A percentile compares a stretch with the other conserved stretches of the same genome.
Conservation (phyloP, 2,329 filamentous ascomycete genomes). For the Penicillium expansum region DNA sequence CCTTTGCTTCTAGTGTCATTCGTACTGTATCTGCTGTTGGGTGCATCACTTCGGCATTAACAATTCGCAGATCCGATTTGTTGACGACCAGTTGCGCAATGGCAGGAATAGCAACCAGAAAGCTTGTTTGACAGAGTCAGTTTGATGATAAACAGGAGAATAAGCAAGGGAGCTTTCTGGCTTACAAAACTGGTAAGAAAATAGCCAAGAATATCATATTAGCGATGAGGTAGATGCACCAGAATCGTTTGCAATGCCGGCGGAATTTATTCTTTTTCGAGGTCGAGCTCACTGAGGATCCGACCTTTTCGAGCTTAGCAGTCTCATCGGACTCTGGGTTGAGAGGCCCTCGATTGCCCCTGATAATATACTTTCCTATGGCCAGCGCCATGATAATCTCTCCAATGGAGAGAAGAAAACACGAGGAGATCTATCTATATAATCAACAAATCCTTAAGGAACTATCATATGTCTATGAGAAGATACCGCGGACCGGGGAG, state of each 20-base stretch:
- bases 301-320: slow-evolving; percentile 10
- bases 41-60: slow-evolving; percentile 17
- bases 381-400: neutral
- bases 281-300: slow-evolving; percentile 12
- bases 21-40: slow-evolving; percentile 22
- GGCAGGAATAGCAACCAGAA: slow-evolving; percentile 48
- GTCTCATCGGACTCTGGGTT: slow-evolving; percentile 6
- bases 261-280: slow-evolving; percentile 36
- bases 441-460: neutral
- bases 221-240: slow-evolving; percentile 47
- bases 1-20: slow-evolving; percentile 20
- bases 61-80: slow-evolving; percentile 42
- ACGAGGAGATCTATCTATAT: neutral
- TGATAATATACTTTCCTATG: slow-evolving; percentile 13
- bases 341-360: slow-evolving; percentile 15
- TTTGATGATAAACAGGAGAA: neutral
- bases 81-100: slow-evolving; percentile 48
- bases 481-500: neutral
- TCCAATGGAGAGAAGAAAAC: neutral
- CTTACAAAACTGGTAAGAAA: slow-evolving; percentile 49
- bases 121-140: slow-evolving; percentile 32
- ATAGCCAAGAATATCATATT: slow-evolving; percentile 46
- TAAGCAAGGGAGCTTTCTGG: neutral
- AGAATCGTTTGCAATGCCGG: slow-evolving; percentile 45
- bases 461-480: slow-evolving; percentile 2